Conservation (phyloP, 1,284 basidiomycete genomes). For the Rhodofomes roseus region DNA sequence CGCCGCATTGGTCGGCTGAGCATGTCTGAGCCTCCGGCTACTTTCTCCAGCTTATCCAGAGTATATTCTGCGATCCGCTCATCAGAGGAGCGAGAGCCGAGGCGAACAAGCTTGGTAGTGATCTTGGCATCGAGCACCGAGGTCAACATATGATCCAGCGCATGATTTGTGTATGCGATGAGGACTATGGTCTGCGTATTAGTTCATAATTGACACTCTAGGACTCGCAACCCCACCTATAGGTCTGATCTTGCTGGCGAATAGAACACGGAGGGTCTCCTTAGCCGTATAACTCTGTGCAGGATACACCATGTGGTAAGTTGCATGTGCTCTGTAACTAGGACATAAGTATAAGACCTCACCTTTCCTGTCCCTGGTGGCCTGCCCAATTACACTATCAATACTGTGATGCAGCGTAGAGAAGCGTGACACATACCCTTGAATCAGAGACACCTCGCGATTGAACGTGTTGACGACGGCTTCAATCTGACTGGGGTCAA, state of each 20-base stretch:
- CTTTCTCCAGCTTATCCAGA: conserved; percentile 51
- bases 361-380: conserved; percentile 79
- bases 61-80: conserved; percentile 54
- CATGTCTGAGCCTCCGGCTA: conserved; percentile 34
- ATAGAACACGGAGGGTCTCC: conserved; percentile 59
- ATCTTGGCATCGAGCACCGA: conserved; percentile 60
- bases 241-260: conserved; percentile 39
- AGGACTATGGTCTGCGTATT: conserved; percentile 45
- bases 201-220: background rate
- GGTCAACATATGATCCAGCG: conserved; percentile 66
- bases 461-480: conserved; percentile 59
- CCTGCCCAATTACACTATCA: conserved; percentile 26
- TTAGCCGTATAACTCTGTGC: conserved; percentile 62
- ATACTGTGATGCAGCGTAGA: no score
- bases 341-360: background rate
- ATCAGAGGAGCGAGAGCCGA: conserved; percentile 59
- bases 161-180: conserved; percentile 76
- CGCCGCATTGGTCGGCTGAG: conserved; percentile 33
- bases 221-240: conserved; percentile 13
- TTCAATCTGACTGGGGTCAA: conserved; percentile 67
- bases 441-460: conserved; percentile 60
- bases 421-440: conserved; percentile 48
- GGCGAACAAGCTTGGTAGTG: conserved; percentile 56
- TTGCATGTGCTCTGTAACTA: no score
- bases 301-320: background rate